Conservation (phyloP, 1,284 basidiomycete species). For the Puccinia brachypodii region DNA sequence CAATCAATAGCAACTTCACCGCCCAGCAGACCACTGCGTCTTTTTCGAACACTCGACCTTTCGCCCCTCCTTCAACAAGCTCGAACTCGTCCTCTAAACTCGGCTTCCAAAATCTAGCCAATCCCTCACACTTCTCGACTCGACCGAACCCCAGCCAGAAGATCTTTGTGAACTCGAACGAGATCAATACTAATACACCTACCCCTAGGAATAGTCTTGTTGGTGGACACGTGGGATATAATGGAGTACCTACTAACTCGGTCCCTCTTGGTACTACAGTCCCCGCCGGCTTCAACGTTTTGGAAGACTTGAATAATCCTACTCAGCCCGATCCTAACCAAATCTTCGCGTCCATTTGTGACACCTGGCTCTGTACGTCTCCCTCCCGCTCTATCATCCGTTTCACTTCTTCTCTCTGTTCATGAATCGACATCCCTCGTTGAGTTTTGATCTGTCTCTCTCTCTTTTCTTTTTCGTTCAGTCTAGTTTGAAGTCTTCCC, state of each 20-base stretch:
- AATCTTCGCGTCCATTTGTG: slow-evolving; percentile 12
- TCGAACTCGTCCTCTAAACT: background rate
- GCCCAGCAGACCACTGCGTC: too few species aligned
- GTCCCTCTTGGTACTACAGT: background rate
- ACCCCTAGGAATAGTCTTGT: too few species aligned
- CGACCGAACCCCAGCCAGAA: background rate
- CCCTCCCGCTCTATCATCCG: background rate
- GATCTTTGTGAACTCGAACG: background rate
- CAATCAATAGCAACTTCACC: background rate
- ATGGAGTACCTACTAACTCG: too few species aligned
- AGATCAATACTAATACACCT: background rate
- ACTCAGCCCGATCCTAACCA: background rate
- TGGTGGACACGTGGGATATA: background rate
- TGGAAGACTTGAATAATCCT: background rate
- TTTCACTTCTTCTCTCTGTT: background rate
- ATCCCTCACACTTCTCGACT: background rate
- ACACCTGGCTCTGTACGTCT: slow-evolving; percentile 13
- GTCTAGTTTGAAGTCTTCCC: too few species aligned
- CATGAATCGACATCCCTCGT: background rate
- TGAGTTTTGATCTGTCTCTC: background rate
- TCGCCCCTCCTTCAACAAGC: background rate
- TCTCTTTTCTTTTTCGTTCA: too few species aligned
- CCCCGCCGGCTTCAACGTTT: background rate
- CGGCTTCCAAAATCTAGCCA: background rate
- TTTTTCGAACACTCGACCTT: background rate